These are phyloP conservation scores for Russula vinacea DNA, from an alignment of 768 basidiomycete genomes.

Conservation along the genomic window DNA sequence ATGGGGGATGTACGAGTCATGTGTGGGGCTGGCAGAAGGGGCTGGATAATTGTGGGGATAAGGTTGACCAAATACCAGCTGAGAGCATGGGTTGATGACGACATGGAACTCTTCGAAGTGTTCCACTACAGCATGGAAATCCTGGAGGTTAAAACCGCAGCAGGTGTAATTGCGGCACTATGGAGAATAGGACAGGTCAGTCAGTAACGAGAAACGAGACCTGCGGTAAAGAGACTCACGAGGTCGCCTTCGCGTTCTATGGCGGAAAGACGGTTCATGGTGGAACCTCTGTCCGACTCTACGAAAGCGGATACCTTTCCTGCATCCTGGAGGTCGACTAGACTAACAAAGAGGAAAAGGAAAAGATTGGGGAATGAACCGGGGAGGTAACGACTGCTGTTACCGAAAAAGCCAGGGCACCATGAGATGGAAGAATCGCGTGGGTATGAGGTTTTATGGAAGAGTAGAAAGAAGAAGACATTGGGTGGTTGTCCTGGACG, in stretches of 20 bases:
- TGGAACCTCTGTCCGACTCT: slow-evolving; percentile 53
- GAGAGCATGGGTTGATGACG: slow-evolving; percentile 51
- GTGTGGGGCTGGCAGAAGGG: slow-evolving; percentile 22
- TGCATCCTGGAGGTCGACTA: slow-evolving; percentile 25
- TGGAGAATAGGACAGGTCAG: slow-evolving; percentile 3
- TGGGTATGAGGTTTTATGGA: too few relatives aligned
- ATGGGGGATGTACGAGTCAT: slow-evolving; percentile 29
- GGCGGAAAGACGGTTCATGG: slow-evolving; percentile 63
- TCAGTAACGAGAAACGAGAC: slow-evolving; percentile 11
- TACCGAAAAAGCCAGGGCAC: too few relatives aligned
- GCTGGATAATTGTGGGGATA: slow-evolving; percentile 19
- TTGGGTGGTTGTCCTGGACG: too few relatives aligned
- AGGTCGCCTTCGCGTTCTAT: slow-evolving; percentile 71
- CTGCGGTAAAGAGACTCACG: slow-evolving; percentile 41
- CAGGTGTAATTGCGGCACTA: slow-evolving; percentile 85
- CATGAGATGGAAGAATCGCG: too few relatives aligned
- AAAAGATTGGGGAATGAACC: too few relatives aligned
- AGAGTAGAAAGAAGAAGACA: too few relatives aligned
- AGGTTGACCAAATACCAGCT: slow-evolving; percentile 24
- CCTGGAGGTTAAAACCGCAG: slow-evolving; percentile 73
- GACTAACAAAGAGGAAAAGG: too few relatives aligned
- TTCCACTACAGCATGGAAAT: slow-evolving; percentile 81
- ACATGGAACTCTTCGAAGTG: slow-evolving; percentile 92
- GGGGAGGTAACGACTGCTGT: too few relatives aligned
- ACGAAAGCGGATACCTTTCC: slow-evolving; percentile 50